Evolutionary conservation across 2,329 filamentous ascomycete genomes (phyloP).

Genomic region (Colletotrichum abscissum): DNA sequence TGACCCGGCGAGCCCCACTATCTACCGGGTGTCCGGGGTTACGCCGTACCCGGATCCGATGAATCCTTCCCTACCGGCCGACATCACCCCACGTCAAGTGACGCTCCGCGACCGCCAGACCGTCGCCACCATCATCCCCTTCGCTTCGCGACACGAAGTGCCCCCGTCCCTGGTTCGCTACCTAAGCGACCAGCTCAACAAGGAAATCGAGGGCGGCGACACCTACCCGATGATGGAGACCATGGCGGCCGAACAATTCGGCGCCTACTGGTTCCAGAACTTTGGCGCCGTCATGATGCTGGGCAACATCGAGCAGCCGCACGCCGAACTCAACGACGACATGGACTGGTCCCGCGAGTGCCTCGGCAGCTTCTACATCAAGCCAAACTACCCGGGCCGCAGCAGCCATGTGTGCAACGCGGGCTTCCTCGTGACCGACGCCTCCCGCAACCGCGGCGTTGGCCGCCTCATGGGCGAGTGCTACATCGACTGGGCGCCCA

Average conservation of each 20-base stretch:
- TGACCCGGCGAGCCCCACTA: conserved; percentile 77
- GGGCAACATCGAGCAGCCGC: conserved; percentile 70
- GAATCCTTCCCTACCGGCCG: conserved; percentile 72
- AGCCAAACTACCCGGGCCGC: conserved; percentile 91
- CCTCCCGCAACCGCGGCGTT: conserved; percentile 78
- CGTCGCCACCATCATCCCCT: conserved; percentile 84
- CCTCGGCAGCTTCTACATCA: conserved; percentile 92
- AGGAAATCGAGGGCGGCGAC: conserved; percentile 91
- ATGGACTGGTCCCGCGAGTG: conserved; percentile 85
- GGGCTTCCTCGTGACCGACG: conserved; percentile 80
- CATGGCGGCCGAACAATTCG: conserved; percentile 80
- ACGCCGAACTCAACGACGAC: conserved; percentile 67
- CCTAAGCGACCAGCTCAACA: conserved; percentile 85
- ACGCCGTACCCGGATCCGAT: conserved; percentile 72
- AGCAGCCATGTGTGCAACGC: conserved; percentile 94
- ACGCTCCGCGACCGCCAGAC: conserved; percentile 87
- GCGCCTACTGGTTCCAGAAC: conserved; percentile 89
- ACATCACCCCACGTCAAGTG: conserved; percentile 80
- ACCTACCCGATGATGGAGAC: conserved; percentile 90
- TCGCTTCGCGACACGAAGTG: conserved; percentile 81
- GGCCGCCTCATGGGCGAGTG: conserved; percentile 81
- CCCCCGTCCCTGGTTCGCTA: conserved; percentile 80
- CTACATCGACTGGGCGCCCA: conserved; percentile 82
- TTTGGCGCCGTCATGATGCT: conserved; percentile 90
- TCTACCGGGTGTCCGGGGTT: conserved; percentile 76